A percentile compares a stretch with the other conserved stretches of the same genome.
phyloP scores from a whole-genome alignment of 768 basidiomycete species.

The Russula foetens region DNA sequence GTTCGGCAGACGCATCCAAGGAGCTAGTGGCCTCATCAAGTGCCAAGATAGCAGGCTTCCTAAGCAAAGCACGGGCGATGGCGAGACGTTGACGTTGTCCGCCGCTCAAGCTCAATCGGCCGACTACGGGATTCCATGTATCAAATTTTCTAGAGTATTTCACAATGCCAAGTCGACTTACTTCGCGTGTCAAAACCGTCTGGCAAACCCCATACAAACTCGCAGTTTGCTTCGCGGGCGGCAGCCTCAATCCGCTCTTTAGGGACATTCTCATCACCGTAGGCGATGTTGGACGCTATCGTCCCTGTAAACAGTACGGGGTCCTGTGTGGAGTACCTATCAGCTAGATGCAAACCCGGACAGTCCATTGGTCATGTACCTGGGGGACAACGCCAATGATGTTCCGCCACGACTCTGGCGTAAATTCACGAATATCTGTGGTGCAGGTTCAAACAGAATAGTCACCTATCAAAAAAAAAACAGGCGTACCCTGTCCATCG shows the following conservation, averaged over 20 bases:
- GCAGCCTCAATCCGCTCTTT: conserved; percentile 81
- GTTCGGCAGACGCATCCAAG: conserved; percentile 82
- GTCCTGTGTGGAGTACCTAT: conserved; percentile 34
- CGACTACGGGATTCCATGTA: conserved; percentile 36
- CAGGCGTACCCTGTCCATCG: conserved; percentile 65
- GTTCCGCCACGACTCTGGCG: conserved; percentile 76
- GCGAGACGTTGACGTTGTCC: conserved; percentile 78
- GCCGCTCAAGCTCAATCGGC: conserved; percentile 61
- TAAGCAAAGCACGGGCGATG: conserved; percentile 80
- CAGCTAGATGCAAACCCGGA: not conserved
- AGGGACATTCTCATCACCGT: conserved; percentile 67
- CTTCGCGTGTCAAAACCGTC: conserved; percentile 91
- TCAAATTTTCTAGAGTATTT: not conserved
- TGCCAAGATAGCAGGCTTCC: conserved; percentile 81
- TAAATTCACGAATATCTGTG: conserved; percentile 81
- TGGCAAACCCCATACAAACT: conserved; percentile 93
- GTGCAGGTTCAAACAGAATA: not conserved
- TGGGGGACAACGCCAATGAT: conserved; percentile 94
- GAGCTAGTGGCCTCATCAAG: conserved; percentile 89
- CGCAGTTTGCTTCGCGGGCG: conserved; percentile 88
- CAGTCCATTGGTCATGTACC: conserved; percentile 23
- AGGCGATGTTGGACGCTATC: conserved; percentile 92
- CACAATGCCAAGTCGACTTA: conserved; percentile 31
- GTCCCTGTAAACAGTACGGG: conserved; percentile 88
- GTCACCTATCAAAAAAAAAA: not conserved